Conservation (phyloP, 441 rosid genomes). For the Arabidopsis hybrid region DNA sequence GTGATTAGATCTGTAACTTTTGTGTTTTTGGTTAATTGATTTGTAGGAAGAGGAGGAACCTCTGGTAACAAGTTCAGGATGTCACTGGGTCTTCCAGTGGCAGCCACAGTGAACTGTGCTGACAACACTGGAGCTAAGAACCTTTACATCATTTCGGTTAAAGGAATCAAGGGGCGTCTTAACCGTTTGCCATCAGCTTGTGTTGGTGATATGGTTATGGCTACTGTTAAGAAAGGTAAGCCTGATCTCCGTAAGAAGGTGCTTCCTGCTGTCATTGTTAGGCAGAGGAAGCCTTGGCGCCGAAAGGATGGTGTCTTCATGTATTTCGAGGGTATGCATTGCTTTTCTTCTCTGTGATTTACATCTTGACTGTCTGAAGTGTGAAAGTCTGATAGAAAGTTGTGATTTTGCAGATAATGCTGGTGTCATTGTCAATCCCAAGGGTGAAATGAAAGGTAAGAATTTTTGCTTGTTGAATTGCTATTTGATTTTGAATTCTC, state of each 20-base stretch:
- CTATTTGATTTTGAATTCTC: background rate
- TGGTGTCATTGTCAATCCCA: slow-evolving; percentile 80
- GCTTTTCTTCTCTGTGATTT: background rate
- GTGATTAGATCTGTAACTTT: too few species aligned
- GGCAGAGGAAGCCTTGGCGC: slow-evolving; percentile 88
- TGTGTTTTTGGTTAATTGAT: background rate
- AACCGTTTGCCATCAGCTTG: slow-evolving; percentile 76
- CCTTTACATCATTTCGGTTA: slow-evolving; percentile 83
- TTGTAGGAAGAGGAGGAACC: slow-evolving; percentile 64
- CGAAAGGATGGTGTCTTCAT: slow-evolving; percentile 90
- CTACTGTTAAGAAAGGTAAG: slow-evolving; percentile 80
- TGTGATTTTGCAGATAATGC: slow-evolving; percentile 60
- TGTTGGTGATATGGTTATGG: slow-evolving; percentile 90
- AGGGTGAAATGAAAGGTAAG: slow-evolving; percentile 81
- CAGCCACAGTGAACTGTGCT: slow-evolving; percentile 89
- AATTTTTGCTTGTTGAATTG: background rate
- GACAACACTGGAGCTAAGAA: slow-evolving; percentile 94
- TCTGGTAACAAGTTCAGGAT: slow-evolving; percentile 94
- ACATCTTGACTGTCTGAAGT: background rate
- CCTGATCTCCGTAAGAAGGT: slow-evolving; percentile 83
- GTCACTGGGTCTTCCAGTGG: slow-evolving; percentile 95
- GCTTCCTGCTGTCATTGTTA: slow-evolving; percentile 76
- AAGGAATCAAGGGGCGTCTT: slow-evolving; percentile 81
- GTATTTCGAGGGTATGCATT: slow-evolving; percentile 70
- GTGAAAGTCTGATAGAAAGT: background rate